These are phyloP conservation scores for Hypoxylon fuscum DNA, from an alignment of 495 filamentous ascomycete genomes.

Conservation along the genomic window DNA sequence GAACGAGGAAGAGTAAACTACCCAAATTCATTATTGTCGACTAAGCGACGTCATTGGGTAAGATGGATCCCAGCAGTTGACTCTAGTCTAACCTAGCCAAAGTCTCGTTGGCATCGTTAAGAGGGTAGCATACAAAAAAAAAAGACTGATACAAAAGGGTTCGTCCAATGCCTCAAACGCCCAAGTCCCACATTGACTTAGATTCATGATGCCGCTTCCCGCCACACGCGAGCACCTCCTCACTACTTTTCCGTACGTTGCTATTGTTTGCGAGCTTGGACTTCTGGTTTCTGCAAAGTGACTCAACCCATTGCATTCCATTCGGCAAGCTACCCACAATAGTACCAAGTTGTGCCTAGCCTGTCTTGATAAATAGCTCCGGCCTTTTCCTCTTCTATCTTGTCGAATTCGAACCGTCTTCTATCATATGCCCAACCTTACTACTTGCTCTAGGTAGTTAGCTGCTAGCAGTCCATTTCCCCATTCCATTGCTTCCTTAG, in stretches of 20 bases:
- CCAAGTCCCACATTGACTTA: conserved; percentile 32
- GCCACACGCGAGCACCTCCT: conserved; percentile 29
- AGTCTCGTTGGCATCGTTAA: conserved; percentile 1
- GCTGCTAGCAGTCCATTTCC: conserved; percentile 7
- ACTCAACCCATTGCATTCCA: conserved; percentile 32
- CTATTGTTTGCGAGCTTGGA: conserved; percentile 17
- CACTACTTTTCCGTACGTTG: conserved; percentile 6
- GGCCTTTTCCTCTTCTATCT: not conserved
- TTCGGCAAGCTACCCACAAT: conserved; percentile 17
- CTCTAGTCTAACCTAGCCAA: conserved; percentile 17
- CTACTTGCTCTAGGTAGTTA: conserved; percentile 6
- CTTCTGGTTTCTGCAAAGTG: conserved; percentile 6
- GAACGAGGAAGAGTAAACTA: conserved; percentile 10
- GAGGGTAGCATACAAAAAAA: conserved; percentile 8
- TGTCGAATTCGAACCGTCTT: conserved; percentile 2
- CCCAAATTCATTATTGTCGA: conserved; percentile 20
- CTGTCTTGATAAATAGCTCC: conserved; percentile 10
- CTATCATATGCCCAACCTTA: conserved; percentile 17
- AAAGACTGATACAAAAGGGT: conserved; percentile 5
- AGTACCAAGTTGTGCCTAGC: conserved; percentile 6
- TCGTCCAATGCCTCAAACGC: conserved; percentile 23
- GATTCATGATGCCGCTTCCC: conserved; percentile 35
- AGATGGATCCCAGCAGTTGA: conserved; percentile 14
- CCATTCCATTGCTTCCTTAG: not conserved
- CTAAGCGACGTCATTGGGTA: conserved; percentile 38